Evolutionary conservation across 2,329 filamentous ascomycete genomes (phyloP).

Genomic region (Chalara sp.): DNA sequence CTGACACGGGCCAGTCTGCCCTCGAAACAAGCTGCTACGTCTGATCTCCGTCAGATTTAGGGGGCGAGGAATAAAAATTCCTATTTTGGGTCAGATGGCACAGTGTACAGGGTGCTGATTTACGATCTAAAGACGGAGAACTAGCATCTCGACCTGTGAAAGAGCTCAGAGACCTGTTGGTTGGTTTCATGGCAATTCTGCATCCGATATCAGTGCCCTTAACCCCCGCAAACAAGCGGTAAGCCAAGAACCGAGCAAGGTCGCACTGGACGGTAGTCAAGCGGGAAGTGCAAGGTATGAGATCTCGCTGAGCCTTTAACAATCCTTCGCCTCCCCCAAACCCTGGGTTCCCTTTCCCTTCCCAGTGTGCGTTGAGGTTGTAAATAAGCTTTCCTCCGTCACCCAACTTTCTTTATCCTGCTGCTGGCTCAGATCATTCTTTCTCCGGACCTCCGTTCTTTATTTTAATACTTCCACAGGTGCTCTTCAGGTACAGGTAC

Average conservation of each 20-base stretch:
- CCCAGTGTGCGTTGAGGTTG: constrained; percentile 34
- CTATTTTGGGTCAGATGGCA: constrained; percentile 24
- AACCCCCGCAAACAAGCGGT: background rate
- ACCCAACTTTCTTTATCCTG: constrained; percentile 28
- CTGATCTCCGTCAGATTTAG: constrained; percentile 29
- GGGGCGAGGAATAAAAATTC: constrained; percentile 5
- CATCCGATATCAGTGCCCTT: background rate
- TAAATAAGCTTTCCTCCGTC: constrained; percentile 35
- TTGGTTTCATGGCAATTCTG: background rate
- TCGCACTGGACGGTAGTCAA: background rate
- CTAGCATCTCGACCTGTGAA: background rate
- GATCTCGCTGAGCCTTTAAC: constrained; percentile 13
- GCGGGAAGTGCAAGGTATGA: background rate
- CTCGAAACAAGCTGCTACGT: constrained; percentile 39
- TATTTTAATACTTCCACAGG: constrained; percentile 17
- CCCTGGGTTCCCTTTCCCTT: constrained; percentile 27
- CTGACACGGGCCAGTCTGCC: constrained; percentile 1
- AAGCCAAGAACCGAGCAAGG: background rate
- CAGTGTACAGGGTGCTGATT: background rate
- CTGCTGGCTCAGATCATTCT: constrained; percentile 57
- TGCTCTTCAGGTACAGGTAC: background rate
- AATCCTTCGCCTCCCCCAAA: constrained; percentile 23
- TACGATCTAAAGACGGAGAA: background rate
- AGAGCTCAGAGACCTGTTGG: background rate
- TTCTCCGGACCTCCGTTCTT: constrained; percentile 32